Evolutionary conservation across 1,284 basidiomycete genomes (phyloP).

Genomic region (Malassezia psittaci): DNA sequence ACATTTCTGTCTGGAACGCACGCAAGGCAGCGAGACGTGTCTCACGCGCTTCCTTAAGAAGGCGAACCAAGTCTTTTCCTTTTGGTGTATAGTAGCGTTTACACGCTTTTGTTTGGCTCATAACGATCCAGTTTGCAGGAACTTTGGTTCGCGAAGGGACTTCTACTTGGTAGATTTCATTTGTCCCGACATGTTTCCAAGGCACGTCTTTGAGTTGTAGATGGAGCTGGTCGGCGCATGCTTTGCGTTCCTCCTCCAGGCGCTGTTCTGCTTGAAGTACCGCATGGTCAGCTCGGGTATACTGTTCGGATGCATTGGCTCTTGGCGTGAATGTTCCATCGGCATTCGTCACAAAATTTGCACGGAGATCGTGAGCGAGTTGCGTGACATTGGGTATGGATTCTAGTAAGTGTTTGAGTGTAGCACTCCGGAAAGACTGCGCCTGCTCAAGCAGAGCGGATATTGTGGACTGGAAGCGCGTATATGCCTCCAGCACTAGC

Average conservation of each 20-base stretch:
- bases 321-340: constrained; percentile 41
- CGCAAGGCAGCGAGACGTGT: constrained; percentile 41
- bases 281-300: constrained; percentile 29
- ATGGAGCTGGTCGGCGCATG: constrained; percentile 27
- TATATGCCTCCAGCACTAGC: constrained; percentile 32
- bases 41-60: constrained; percentile 46
- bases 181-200: constrained; percentile 47
- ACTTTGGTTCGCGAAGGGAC: constrained; percentile 39
- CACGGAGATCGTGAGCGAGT: constrained; percentile 27
- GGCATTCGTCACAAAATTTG: constrained; percentile 29
- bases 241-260: constrained; percentile 31
- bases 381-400: constrained; percentile 33
- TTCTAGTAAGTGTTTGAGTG: constrained; percentile 22
- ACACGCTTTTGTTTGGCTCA: constrained; percentile 40
- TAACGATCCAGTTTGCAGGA: constrained; percentile 36
- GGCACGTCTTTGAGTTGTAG: constrained; percentile 24
- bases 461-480: constrained; percentile 21
- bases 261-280: constrained; percentile 29
- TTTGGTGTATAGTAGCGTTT: constrained; percentile 43
- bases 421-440: constrained; percentile 18
- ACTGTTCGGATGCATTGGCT: constrained; percentile 27
- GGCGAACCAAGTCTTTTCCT: constrained; percentile 39
- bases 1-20: constrained; percentile 47
- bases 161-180: constrained; percentile 47
- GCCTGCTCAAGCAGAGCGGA: constrained; percentile 14